Evolutionary conservation across 768 basidiomycete species (phyloP).

Genomic region (Lactarius pseudohatsudake): DNA sequence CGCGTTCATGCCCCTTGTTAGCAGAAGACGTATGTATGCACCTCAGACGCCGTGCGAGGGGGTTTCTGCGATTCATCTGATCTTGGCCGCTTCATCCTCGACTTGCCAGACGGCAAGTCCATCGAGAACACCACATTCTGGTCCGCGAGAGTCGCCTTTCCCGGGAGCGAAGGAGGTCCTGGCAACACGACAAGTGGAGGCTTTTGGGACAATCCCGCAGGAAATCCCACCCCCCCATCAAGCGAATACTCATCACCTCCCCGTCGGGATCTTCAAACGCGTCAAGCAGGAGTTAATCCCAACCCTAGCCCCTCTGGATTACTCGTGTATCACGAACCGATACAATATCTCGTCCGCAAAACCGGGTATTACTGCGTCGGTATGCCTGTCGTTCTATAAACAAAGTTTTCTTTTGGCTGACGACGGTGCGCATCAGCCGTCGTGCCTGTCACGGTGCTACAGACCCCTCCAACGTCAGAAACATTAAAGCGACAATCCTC

Average conservation of each 20-base stretch:
- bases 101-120: constrained; percentile 60
- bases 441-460: constrained; percentile 83
- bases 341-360: constrained; percentile 78
- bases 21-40: constrained; percentile 95
- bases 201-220: constrained; percentile 61
- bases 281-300: constrained; percentile 33
- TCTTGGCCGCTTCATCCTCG: constrained; percentile 89
- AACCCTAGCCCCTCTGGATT: constrained; percentile 53
- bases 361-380: constrained; percentile 98
- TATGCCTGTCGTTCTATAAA: constrained; percentile 39
- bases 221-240: constrained; percentile 55
- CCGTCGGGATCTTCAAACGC: constrained; percentile 21
- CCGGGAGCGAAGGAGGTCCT: constrained; percentile 34
- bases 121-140: constrained; percentile 82
- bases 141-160: constrained; percentile 75
- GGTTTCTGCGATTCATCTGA: constrained; percentile 68
- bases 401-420: constrained; percentile 5
- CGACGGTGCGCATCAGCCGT: constrained; percentile 51
- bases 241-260: constrained; percentile 41
- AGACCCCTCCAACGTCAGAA: constrained; percentile 27
- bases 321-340: constrained; percentile 63
- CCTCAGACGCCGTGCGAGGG: constrained; percentile 68
- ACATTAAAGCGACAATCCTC: constrained; percentile 39
- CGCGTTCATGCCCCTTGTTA: constrained; percentile 32
- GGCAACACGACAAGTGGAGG: constrained; percentile 34